Base-by-base conservation (phyloP, 2,329 filamentous ascomycete genomes). In the Herpomyces periplanetae region DNA sequence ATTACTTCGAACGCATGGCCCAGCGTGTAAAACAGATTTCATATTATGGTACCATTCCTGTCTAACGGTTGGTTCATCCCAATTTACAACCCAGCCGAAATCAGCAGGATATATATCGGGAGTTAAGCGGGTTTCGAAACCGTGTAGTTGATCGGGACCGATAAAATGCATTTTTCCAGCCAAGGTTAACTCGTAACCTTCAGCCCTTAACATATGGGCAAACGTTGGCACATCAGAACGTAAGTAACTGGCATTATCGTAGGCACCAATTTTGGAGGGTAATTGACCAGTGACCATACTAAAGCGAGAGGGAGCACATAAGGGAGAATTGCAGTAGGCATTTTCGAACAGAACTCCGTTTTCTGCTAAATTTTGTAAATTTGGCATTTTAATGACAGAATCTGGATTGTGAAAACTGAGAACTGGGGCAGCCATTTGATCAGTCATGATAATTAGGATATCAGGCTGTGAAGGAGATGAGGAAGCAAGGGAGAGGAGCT, bases 131-230 rank as follows among this genome's bases (percentile, higher is more conserved):
- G 68, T 63, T 44, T 88, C 73, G 32, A 85, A 88, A 12, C 73
- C 73, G 35, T 88, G 73, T 23, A 88, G 48, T 41, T 88, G 73
- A 35, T 88, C 73, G 0, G 45, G 44, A 13, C 73, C 73, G 21
- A 84, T 64, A 35, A 88, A 88, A 41, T 88, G 73, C 73, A 88
- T 88, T 49, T 88, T 88, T 25, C 73, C 73, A 3, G 73, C 69
- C 28, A 88, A 46, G 4, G 63, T 65, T 6, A 73, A 87, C 40
- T 87, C 66, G 33, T 88, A 88, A 20, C 68, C 69, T 30, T 61
- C 57, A 16, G 54, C 49, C 19, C 73, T 63, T 21, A 88, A 46
- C 39, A 87, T 87, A 38, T 88, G 73, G 5, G 73, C 69, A 34
- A 84, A 88, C 1, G 73, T 88, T 7, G 71, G 73, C 12, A 66